Evolutionary conservation across 2,329 filamentous ascomycete genomes (phyloP), one percentile per base, ranked within the genome.

Genomic region (Calonectria pseudoturangicola): DNA sequence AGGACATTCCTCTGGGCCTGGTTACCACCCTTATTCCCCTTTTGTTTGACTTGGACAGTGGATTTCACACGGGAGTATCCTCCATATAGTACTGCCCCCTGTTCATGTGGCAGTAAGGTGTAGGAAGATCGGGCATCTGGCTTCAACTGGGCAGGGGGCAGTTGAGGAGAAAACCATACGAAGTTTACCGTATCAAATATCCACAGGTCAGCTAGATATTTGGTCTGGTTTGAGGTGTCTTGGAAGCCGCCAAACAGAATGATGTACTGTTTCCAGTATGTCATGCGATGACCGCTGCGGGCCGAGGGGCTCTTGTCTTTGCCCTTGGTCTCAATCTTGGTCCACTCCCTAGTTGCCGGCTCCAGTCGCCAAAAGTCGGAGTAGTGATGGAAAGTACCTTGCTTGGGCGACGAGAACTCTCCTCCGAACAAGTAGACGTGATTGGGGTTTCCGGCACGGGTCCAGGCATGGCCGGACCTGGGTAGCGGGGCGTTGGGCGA

Each of bases 311-410:
- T 89, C 83, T 94, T 94, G 69, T 94, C 94, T 86, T 91, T 91
- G 71, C 94, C 94, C 86, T 91, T 91, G 79, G 89, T 89, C 83
- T 99, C 97, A 41, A 99, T 88, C 73, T 96, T 93, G 70, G 92
- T 94, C 97, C 97, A 99, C 86, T 99, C 97, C 79, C 95, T 90
- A 9, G 91, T 92, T 10, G 89, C 90, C 0, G 96, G 94, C 81
- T 98, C 96, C 51, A 98, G 89, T 63, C 93, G 90, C 96, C 97
- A 99, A 83, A 99, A 98, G 85, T 98, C 97, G 81, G 98, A 98
- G 86, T 99, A 99, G 85, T 99, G 97, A 84, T 99, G 98, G 81
- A 99, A 99, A 0, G 96, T 98, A 4, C 97, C 97, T 85, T 98
- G 97, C 83, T 98, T 98, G 2, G 97, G 97, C 33, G 93, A 96